These are phyloP conservation scores for Williopsis jadinii DNA, from an alignment of 1,139 yeast genomes.

Conservation along the genomic window DNA sequence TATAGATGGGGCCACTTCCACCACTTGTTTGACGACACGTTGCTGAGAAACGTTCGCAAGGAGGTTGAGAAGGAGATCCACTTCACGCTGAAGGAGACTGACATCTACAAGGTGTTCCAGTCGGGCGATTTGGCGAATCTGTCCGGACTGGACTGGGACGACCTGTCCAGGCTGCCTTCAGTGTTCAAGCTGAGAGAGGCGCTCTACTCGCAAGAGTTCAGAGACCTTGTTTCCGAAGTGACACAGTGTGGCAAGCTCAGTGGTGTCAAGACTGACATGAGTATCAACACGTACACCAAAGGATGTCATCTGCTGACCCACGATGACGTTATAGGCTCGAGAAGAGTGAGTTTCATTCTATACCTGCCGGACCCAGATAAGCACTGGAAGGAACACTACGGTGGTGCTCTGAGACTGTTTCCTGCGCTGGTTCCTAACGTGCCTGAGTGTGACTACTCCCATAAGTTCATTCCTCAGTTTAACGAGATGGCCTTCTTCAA, in stretches of 20 bases:
- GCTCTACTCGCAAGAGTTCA: conserved; percentile 76
- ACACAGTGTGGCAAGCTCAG: conserved; percentile 88
- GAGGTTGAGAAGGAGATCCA: conserved; percentile 81
- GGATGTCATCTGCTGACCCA: conserved; percentile 94
- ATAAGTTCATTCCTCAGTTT: conserved; percentile 81
- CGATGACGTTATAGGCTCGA: conserved; percentile 94
- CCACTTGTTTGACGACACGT: conserved; percentile 64
- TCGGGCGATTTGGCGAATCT: conserved; percentile 94
- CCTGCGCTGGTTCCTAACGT: conserved; percentile 86
- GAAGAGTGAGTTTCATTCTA: conserved; percentile 87
- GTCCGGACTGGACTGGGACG: conserved; percentile 76
- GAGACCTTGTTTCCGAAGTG: conserved; percentile 73
- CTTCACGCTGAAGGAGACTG: conserved; percentile 93
- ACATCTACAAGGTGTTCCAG: conserved; percentile 90
- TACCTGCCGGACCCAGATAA: conserved; percentile 91
- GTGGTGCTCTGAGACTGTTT: conserved; percentile 85
- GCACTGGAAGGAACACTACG: conserved; percentile 80
- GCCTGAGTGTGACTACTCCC: conserved; percentile 70
- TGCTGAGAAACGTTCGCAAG: conserved; percentile 70
- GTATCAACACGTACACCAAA: conserved; percentile 82
- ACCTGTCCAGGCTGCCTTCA: conserved; percentile 65
- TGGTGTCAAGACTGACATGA: conserved; percentile 86
- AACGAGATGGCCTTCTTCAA: conserved; percentile 94
- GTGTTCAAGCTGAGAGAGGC: conserved; percentile 76
- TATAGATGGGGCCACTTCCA: conserved; percentile 85